phyloP scores from a whole-genome alignment of 441 rosid genomes.

The Arabidopsis lyrata region DNA sequence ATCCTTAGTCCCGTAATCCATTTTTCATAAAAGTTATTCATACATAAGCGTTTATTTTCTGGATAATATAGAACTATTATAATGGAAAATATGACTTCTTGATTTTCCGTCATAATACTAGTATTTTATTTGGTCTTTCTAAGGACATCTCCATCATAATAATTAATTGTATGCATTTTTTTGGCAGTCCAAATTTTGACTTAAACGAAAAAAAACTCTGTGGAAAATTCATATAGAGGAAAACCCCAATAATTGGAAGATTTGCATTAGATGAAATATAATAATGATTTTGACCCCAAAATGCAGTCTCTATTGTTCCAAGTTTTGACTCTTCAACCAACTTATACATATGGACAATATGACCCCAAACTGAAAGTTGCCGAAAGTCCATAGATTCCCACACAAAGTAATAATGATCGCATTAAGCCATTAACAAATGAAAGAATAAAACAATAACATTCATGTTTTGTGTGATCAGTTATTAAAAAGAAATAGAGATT shows the following conservation, averaged over 20 bases:
- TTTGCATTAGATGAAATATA: not conserved
- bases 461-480: constrained; percentile 39
- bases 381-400: constrained; percentile 10
- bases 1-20: not conserved
- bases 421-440: not conserved
- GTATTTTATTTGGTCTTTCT: not conserved
- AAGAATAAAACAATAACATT: not conserved
- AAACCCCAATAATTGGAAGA: constrained; percentile 24
- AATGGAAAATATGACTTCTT: not conserved
- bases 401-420: not conserved
- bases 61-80: not conserved
- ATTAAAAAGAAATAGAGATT: not conserved
- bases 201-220: not conserved
- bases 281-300: constrained; percentile 26
- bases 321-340: constrained; percentile 34
- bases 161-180: not conserved
- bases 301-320: not conserved
- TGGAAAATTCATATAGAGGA: constrained; percentile 2
- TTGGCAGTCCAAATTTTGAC: constrained; percentile 12
- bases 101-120: not conserved
- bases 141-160: not conserved
- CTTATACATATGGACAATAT: constrained; percentile 22
- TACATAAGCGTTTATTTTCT: not conserved
- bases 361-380: constrained; percentile 29
- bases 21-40: not conserved